Evolutionary conservation across 371 early-diverging fungal species (phyloP).

Genomic region (Mortierella sp.): DNA sequence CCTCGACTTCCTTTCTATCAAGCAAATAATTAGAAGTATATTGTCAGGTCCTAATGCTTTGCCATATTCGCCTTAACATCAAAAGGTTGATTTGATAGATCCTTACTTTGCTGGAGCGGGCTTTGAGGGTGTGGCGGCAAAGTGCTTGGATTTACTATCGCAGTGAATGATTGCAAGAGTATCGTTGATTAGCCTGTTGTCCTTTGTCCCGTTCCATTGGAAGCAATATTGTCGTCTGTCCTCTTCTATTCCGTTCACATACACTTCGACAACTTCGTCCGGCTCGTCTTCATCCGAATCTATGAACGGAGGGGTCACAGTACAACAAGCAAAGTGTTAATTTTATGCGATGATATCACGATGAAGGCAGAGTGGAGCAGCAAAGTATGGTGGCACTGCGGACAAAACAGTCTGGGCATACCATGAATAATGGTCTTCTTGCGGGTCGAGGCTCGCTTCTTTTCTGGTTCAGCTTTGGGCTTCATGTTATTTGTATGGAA

Average conservation of each 20-base stretch:
- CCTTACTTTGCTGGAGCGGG: constrained; percentile 30
- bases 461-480: constrained; percentile 36
- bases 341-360: neutral
- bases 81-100: neutral
- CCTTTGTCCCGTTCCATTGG: neutral
- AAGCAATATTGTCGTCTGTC: neutral
- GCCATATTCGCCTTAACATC: neutral
- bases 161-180: neutral
- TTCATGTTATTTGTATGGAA: neutral
- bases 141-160: constrained; percentile 52
- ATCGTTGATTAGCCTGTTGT: constrained; percentile 26
- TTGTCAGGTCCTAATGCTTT: neutral
- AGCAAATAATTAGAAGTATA: neutral
- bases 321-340: neutral
- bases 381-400: neutral
- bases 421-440: constrained; percentile 45
- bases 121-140: constrained; percentile 18
- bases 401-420: neutral
- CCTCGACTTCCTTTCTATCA: constrained; percentile 25
- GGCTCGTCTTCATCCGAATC: constrained; percentile 48
- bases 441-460: constrained; percentile 24
- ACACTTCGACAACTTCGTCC: constrained; percentile 34
- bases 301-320: neutral
- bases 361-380: neutral
- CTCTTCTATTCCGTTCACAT: neutral